Evolutionary conservation across 176 grass and related monocot species (phyloP), one percentile per base, ranked within the genome.

Genomic region (Saccharum spontaneum): DNA sequence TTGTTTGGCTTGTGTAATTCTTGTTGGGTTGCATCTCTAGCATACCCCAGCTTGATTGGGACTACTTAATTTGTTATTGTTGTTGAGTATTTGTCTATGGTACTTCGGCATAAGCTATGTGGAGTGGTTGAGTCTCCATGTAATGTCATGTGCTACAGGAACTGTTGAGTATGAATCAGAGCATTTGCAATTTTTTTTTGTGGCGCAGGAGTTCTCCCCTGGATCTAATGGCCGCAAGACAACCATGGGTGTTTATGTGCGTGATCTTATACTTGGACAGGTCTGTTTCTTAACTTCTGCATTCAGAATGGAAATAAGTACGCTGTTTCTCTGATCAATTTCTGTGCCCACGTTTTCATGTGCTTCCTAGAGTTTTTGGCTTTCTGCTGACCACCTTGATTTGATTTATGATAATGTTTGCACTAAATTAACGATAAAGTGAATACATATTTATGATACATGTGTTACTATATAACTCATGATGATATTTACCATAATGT

Each of bases 241-340:
- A 90, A 98, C 97, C 76, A 95, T 98, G 90, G 97, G 97, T 69
- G 91, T 95, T 63, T 98, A 95, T 90, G 88, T 95, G 20, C 91
- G 97, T 74, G 97, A 98, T 91, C 93, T 98, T 90, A 87, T 98
- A 67, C 97, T 94, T 83, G 97, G 97, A 64, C 93, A 98, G 91
- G 93, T 98, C 31, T 55, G 52, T 22, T 28, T 22, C 88, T 79
- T 78, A 44, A 73, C 33, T 71, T 36, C 23, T 78, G 10, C 26
- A 78, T 81, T 77, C 30, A 45, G 3, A 49, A 78, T 61, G 50
- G 22, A 77, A 37, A 63, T 69, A 67, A 36, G 0, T 5, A 22
- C 34, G 57, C 26, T 62, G 8, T 62, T 85, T 57, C 5, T 69
- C 5, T 77, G 26, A 28, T 36, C 59, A 57, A 8, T 36, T 33